Conservation (phyloP, 2,329 filamentous ascomycete species). For the Diplodia sapinea region DNA sequence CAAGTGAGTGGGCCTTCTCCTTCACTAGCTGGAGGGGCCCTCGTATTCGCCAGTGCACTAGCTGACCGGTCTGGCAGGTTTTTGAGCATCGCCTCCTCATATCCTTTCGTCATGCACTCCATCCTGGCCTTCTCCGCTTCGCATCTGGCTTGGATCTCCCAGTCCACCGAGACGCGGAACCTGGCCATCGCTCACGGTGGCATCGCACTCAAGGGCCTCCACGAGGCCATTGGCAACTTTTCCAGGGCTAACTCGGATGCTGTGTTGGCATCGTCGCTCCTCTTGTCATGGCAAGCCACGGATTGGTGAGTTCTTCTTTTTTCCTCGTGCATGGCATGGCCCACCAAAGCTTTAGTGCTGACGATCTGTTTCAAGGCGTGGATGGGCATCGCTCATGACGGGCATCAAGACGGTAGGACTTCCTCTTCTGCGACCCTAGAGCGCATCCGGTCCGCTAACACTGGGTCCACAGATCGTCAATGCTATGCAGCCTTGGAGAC, state of each 20-base stretch:
- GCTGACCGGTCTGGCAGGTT: constrained; percentile 62
- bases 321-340: too few species aligned
- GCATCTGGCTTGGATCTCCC: constrained; percentile 87
- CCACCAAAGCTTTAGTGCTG: constrained; percentile 34
- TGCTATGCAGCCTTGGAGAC: constrained; percentile 89
- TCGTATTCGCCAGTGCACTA: constrained; percentile 41
- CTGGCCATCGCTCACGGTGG: constrained; percentile 89
- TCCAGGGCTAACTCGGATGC: constrained; percentile 88
- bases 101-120: constrained; percentile 92
- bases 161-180: constrained; percentile 82
- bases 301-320: constrained; percentile 75
- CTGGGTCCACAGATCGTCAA: constrained; percentile 71
- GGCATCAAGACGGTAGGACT: constrained; percentile 81
- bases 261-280: constrained; percentile 85
- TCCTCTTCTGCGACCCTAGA: not conserved
- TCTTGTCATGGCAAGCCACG: constrained; percentile 93
- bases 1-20: constrained; percentile 66
- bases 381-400: constrained; percentile 91
- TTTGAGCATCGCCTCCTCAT: constrained; percentile 78
- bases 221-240: constrained; percentile 84
- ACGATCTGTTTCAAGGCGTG: constrained; percentile 68
- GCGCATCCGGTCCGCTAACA: not conserved
- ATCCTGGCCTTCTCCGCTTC: constrained; percentile 93
- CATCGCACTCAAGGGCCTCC: constrained; percentile 82
- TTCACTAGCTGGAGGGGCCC: constrained; percentile 33